phyloP scores from a whole-genome alignment of 2,329 filamentous ascomycete species.

The Hortaea sp. region DNA sequence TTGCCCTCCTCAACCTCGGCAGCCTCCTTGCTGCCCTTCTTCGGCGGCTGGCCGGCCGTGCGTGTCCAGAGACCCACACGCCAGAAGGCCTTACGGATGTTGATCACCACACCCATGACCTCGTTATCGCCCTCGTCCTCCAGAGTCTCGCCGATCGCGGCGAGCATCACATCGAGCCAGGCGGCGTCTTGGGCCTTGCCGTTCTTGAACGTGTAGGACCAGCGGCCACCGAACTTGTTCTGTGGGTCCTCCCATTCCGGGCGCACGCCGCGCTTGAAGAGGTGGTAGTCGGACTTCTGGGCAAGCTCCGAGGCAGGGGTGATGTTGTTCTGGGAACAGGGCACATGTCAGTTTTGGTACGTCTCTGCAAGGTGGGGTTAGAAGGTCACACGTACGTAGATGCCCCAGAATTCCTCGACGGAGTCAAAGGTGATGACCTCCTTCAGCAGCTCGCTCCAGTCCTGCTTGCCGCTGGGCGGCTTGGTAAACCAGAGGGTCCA shows the following conservation, averaged over 20 bases:
- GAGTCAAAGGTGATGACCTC: slow-evolving; percentile 98
- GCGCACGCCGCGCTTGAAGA: slow-evolving; percentile 95
- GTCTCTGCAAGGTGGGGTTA: background rate
- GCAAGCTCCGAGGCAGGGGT: slow-evolving; percentile 89
- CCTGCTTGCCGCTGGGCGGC: slow-evolving; percentile 87
- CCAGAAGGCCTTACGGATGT: slow-evolving; percentile 97
- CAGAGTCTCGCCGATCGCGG: slow-evolving; percentile 93
- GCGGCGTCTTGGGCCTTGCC: slow-evolving; percentile 93
- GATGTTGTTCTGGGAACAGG: slow-evolving; percentile 75
- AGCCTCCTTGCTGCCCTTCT: slow-evolving; percentile 52
- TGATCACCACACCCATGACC: slow-evolving; percentile 98
- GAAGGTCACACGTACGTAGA: slow-evolving; percentile 65
- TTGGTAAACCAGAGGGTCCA: slow-evolving; percentile 99
- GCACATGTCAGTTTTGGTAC: slow-evolving; percentile 1
- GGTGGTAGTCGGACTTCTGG: slow-evolving; percentile 97
- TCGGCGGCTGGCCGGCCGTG: slow-evolving; percentile 70
- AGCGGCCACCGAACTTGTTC: slow-evolving; percentile 99
- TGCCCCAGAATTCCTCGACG: slow-evolving; percentile 98
- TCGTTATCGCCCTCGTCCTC: slow-evolving; percentile 92
- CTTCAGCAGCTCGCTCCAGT: slow-evolving; percentile 97
- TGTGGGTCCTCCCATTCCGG: slow-evolving; percentile 97
- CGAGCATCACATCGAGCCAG: slow-evolving; percentile 95
- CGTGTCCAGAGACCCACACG: slow-evolving; percentile 96
- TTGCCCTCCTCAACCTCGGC: slow-evolving; percentile 8
- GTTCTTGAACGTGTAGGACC: slow-evolving; percentile 98